Evolutionary conservation across 2,329 filamentous ascomycete genomes (phyloP), one percentile per base, ranked within the genome.

Genomic region (Arthrocladium fulminans): DNA sequence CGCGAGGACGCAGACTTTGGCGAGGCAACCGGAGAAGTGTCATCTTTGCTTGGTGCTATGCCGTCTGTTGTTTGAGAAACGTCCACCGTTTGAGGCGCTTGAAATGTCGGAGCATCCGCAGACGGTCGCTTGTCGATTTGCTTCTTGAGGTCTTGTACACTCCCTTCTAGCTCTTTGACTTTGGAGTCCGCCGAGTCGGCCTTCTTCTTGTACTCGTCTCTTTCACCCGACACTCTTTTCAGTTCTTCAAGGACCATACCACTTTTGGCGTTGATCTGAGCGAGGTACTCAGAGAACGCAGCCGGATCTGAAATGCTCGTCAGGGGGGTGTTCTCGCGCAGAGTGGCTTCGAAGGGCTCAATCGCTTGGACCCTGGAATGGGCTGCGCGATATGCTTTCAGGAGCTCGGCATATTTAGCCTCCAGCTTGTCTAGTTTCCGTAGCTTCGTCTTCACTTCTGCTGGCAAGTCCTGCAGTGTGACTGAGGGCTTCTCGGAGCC

Each of bases 211-310:
- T 85, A 73, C 13, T 81, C 79, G 52, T 95, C 87, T 51, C 85
- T 83, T 61, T 97, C 89, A 2, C 77, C 76, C 0, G 88, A 84
- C 0, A 97, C 81, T 10, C 88, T 77, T 68, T 94, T 96, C 49
- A 96, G 73, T 66, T 98, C 92, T 39, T 94, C 85, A 78, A 94
- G 83, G 2, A 94, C 82, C 86, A 98, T 94, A 59, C 94, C 87
- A 35, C 83, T 83, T 61, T 94, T 90, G 46, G 89, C 67, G 52
- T 83, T 90, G 34, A 94, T 69, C 65, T 96, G 88, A 57, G 84
- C 88, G 23, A 98, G 74, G 61, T 96, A 98, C 66, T 97, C 90
- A 5, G 88, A 78, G 27, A 98, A 73, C 2, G 88, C 84, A 46
- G 80, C 79, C 0, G 90, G 87, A 51, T 98, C 92, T 57, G 74